Evolutionary conservation across 1,284 basidiomycete species (phyloP).

Genomic region (Lentinula novae-zelandiae): DNA sequence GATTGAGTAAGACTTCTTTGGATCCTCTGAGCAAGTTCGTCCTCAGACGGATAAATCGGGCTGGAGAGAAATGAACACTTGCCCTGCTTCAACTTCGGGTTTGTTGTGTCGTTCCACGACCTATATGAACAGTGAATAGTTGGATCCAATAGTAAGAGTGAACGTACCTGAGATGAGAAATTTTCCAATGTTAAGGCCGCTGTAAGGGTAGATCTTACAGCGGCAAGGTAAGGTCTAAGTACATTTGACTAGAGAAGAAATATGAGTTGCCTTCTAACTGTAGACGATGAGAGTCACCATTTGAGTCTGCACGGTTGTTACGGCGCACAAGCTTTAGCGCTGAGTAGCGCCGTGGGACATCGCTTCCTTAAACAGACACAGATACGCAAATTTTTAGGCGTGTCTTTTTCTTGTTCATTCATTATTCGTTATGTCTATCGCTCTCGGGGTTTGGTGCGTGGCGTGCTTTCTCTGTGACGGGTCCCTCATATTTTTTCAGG

Average conservation of each 20-base stretch:
- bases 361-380: not conserved
- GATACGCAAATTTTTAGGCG: slow-evolving; percentile 19
- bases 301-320: not conserved
- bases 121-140: slow-evolving; percentile 33
- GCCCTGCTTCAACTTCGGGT: slow-evolving; percentile 89
- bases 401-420: not conserved
- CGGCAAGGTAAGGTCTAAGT: slow-evolving; percentile 92
- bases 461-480: slow-evolving; percentile 3
- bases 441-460: slow-evolving; percentile 63
- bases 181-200: slow-evolving; percentile 97
- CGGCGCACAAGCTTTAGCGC: not conserved
- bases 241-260: slow-evolving; percentile 58
- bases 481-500: slow-evolving; percentile 35
- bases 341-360: not conserved
- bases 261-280: slow-evolving; percentile 9
- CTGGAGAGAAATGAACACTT: slow-evolving; percentile 22
- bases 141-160: not conserved
- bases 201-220: slow-evolving; percentile 92
- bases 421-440: slow-evolving; percentile 42
- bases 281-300: slow-evolving; percentile 18
- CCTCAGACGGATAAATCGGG: not conserved
- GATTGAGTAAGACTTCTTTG: slow-evolving; percentile 91
- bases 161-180: slow-evolving; percentile 89
- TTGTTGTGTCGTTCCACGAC: slow-evolving; percentile 97
- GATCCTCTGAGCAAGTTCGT: slow-evolving; percentile 57